Base-by-base conservation (phyloP, 2,329 filamentous ascomycete species). In the Neofusicoccum kwambonambiense region DNA sequence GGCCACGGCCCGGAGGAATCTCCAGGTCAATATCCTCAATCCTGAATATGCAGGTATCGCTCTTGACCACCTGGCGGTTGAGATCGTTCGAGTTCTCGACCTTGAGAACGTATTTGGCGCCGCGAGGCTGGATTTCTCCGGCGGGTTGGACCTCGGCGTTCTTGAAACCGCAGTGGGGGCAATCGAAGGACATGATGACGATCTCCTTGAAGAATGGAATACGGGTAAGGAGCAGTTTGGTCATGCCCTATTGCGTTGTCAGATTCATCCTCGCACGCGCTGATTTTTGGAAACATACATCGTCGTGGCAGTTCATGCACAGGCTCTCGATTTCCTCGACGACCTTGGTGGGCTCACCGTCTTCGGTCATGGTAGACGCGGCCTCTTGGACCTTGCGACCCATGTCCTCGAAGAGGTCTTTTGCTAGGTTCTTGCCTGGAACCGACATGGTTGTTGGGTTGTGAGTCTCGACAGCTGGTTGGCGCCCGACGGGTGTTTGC, bases 141-240 rank as follows among this genome's bases (percentile, higher is more conserved):
- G 95, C 95, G 8, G 93, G 89, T 76, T 97, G 94, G 71, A 99
- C 90, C 72, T 97, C 94, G 77, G 93, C 93, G 82, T 98, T 97
- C 69, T 90, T 88, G 79, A 94, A 90, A 75, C 88, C 83, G 81
- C 95, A 99, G 79, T 97, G 87, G 5, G 92, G 88, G 83, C 95
- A 99, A 69, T 87, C 86, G 79, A 99, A 99, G 68, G 94, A 98
- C 89, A 97, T 97, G 78, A 99, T 87, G 73, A 99, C 92, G 68
- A 99, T 89, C 78, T 99, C 94, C 81, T 93, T 92, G 83, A 99
- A 99, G 84, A 92, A 98, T 15, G 95, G 95, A 64, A 99, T 97
- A 69, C 88, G 88, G 15, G 96, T 96, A 63, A 99, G 87, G 49
- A 99, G 87, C 22, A 99, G 86, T 66, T 90, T 87, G 13, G 95